Conservation (phyloP, 805 yeast species). For the Yarrowia deformans region DNA sequence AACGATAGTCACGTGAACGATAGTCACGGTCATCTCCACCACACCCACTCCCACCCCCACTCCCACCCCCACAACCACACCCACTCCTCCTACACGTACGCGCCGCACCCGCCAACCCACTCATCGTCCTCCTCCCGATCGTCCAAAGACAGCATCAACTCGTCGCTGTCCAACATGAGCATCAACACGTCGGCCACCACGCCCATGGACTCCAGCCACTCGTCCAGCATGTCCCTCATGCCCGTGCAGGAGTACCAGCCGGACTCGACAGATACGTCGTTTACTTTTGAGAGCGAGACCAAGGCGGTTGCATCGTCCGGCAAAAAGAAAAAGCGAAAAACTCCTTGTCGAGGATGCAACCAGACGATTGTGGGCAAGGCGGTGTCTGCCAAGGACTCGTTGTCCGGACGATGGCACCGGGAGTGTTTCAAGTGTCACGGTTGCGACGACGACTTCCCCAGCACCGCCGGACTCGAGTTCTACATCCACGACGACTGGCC, state of each 20-base stretch:
- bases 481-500: constrained; percentile 83
- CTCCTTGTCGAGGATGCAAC: constrained; percentile 73
- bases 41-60: too few relatives aligned
- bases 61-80: too few relatives aligned
- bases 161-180: constrained; percentile 18
- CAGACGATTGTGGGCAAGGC: constrained; percentile 65
- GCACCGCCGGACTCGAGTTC: constrained; percentile 47
- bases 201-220: constrained; percentile 31
- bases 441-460: constrained; percentile 61
- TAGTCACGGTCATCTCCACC: too few relatives aligned
- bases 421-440: constrained; percentile 77
- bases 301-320: neutral
- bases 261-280: constrained; percentile 16
- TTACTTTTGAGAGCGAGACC: constrained; percentile 19
- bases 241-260: constrained; percentile 26
- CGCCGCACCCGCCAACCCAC: neutral
- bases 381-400: constrained; percentile 81
- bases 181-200: constrained; percentile 36
- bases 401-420: constrained; percentile 89
- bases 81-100: constrained; percentile 7
- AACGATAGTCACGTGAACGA: neutral
- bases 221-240: constrained; percentile 18
- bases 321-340: constrained; percentile 26
- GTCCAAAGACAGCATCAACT: constrained; percentile 14
- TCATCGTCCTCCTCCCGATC: constrained; percentile 11